Conservation (phyloP, 2,329 filamentous ascomycete species). For the Tolypocladium paradoxum region DNA sequence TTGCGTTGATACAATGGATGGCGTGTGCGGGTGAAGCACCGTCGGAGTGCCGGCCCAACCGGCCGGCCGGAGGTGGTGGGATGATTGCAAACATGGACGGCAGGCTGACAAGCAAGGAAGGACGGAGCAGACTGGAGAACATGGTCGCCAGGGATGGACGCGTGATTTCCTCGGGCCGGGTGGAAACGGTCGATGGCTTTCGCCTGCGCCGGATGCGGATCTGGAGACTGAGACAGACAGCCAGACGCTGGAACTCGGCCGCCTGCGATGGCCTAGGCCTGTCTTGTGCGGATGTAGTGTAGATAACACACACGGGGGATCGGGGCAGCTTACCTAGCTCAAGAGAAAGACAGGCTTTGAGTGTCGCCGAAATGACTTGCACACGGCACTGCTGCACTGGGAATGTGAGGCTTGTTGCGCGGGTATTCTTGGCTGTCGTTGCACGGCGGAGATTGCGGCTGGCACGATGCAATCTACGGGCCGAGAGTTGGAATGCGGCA, state of each 20-base stretch:
- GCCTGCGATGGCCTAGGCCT: background rate
- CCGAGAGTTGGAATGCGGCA: background rate
- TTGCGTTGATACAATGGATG: conserved; percentile 1
- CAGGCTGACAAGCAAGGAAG: background rate
- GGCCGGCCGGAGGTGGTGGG: background rate
- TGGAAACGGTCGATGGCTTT: background rate
- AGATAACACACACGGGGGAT: background rate
- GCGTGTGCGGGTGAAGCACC: background rate
- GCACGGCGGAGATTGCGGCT: background rate
- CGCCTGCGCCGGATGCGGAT: background rate
- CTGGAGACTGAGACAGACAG: background rate
- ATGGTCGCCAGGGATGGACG: background rate
- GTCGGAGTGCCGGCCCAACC: background rate
- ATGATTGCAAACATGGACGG: background rate
- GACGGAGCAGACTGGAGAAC: background rate
- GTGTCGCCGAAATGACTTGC: background rate
- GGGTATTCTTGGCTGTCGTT: background rate
- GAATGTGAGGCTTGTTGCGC: background rate
- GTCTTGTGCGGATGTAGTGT: background rate
- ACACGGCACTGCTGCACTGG: background rate
- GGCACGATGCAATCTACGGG: background rate
- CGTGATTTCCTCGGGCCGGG: background rate
- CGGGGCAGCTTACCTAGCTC: background rate
- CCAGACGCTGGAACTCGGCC: background rate
- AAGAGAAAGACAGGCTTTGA: background rate